Base-by-base conservation (phyloP, 2,329 filamentous ascomycete genomes). In the Xylaria sp. region DNA sequence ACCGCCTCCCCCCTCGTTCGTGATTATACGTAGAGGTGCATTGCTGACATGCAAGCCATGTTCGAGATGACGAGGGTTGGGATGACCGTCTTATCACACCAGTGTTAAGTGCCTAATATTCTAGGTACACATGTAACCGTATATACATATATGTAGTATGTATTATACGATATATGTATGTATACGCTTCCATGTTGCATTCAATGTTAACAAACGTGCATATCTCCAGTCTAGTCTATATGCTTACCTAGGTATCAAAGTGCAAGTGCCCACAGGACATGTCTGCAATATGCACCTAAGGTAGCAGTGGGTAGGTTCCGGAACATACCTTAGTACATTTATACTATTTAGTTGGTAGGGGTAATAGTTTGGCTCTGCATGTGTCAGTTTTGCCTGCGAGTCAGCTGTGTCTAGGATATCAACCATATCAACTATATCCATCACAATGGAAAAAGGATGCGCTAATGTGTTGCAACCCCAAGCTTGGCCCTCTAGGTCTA, bases 31-130 rank as follows among this genome's bases (percentile, higher is more conserved):
- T 35, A 47, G 57, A 67, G 63, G 58, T 67, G 67, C 66, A 67
- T 67, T 63, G 66, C 69, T 71, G 69, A 71, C 64, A 71, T 71
- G 69, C 69, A 70, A 70, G 67, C 61, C 66, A 62, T 63, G 53
- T 50, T 68, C 57, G 40, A 54, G 50, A 65, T 65, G 60, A 62
- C 47, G 69, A 67, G 57, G 51, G 57, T 25, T 54, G 35, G 53
- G 32, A 64, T 61, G 44, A 32, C 27, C n/a, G 32, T 69, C 60
- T 66, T 32, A 59, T 54, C 53, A 63, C 54, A n/a, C 29, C 47
- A 13, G 18, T 27, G 18, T 5, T 32, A 6, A 29, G 12, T 29
- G 25, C 25, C 9, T 4, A 50, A 12, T 25, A 16, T 16, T 6
- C 50, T 35, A 35, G 8, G 32, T 35, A 9, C 32, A 35, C 10